Percentiles rank a stretch among this genome's conserved stretches.
Conservation (phyloP, 164 flowering plant species). For the Amborella trichopoda region DNA sequence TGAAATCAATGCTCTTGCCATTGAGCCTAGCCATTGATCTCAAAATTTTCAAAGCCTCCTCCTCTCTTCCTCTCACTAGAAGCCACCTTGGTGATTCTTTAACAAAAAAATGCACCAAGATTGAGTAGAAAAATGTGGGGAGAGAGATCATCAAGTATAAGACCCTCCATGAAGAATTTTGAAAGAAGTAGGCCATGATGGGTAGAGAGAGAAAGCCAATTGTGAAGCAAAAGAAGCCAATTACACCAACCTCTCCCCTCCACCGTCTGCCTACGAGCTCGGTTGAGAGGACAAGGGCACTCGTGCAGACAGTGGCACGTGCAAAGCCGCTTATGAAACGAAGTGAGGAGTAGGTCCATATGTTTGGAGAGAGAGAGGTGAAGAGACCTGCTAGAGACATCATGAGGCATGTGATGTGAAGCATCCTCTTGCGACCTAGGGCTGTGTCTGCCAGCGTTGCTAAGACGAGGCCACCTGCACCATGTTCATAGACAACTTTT, state of each 20-base stretch:
- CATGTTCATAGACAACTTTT: no score
- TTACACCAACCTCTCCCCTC: constrained; percentile 41
- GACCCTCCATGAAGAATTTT: constrained; percentile 38
- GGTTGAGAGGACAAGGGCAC: constrained; percentile 39
- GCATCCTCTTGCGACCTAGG: constrained; percentile 55
- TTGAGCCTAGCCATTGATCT: constrained; percentile 14
- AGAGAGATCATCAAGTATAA: constrained; percentile 41
- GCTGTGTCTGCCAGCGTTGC: constrained; percentile 55
- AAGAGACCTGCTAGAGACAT: constrained; percentile 31
- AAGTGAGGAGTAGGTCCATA: constrained; percentile 47
- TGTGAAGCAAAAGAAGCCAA: constrained; percentile 45
- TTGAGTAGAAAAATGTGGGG: constrained; percentile 29
- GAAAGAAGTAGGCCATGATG: constrained; percentile 26
- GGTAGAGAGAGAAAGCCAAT: constrained; percentile 64
- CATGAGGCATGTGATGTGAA: constrained; percentile 31
- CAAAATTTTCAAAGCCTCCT: constrained; percentile 36
- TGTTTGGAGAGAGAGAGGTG: constrained; percentile 31
- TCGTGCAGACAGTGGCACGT: constrained; percentile 44
- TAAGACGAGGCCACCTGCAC: constrained; percentile 39
- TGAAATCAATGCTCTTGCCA: neutral
- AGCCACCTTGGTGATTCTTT: constrained; percentile 68
- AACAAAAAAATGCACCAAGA: constrained; percentile 20
- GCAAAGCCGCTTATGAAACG: constrained; percentile 48
- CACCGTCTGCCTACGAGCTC: constrained; percentile 53
- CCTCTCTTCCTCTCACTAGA: constrained; percentile 31